Percentiles rank a stretch among this genome's conserved stretches.
These are phyloP conservation scores for Penicillium sp. DNA, from an alignment of 2,329 filamentous ascomycete species.

Conservation along the genomic window DNA sequence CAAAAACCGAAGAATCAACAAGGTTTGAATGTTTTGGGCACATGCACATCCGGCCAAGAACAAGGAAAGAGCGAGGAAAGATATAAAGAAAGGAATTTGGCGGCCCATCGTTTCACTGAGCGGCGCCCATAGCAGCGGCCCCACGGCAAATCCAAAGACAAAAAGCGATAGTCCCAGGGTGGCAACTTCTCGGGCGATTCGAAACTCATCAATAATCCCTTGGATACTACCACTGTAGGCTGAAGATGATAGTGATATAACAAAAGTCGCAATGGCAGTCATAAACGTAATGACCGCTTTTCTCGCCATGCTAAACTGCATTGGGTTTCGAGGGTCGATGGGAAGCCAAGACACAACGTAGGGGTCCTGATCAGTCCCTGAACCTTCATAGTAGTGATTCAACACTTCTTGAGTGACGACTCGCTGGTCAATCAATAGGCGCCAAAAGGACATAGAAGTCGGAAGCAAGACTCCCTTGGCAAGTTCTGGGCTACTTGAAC, in stretches of 20 bases:
- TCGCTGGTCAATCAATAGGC: slow-evolving; percentile 1
- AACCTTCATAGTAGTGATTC: slow-evolving; percentile 2
- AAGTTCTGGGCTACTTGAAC: too few relatives aligned
- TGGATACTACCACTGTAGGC: slow-evolving; percentile 6
- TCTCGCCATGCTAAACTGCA: slow-evolving; percentile 1
- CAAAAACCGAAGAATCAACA: slow-evolving; percentile 7
- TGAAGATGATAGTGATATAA: slow-evolving; percentile 7
- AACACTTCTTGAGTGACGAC: slow-evolving; percentile 5
- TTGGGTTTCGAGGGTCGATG: slow-evolving; percentile 2
- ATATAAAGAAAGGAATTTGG: slow-evolving; percentile 6
- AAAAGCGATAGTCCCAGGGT: slow-evolving; percentile 7
- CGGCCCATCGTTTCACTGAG: slow-evolving; percentile 4
- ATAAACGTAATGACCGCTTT: slow-evolving; percentile 4
- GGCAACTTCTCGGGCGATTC: slow-evolving; percentile 3
- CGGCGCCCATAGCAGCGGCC: slow-evolving; percentile 5
- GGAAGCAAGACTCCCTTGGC: too few relatives aligned
- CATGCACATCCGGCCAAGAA: slow-evolving; percentile 7
- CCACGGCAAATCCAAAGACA: slow-evolving; percentile 7
- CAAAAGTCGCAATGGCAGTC: not conserved
- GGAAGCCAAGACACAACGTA: slow-evolving; percentile 7
- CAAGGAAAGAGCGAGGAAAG: not conserved
- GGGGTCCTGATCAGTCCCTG: slow-evolving; percentile 5
- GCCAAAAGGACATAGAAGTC: slow-evolving; percentile 22
- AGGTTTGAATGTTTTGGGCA: slow-evolving; percentile 5
- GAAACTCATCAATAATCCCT: slow-evolving; percentile 1